Evolutionary conservation across 129 eudicot species (phyloP).

Genomic region (Deinandra increscens): DNA sequence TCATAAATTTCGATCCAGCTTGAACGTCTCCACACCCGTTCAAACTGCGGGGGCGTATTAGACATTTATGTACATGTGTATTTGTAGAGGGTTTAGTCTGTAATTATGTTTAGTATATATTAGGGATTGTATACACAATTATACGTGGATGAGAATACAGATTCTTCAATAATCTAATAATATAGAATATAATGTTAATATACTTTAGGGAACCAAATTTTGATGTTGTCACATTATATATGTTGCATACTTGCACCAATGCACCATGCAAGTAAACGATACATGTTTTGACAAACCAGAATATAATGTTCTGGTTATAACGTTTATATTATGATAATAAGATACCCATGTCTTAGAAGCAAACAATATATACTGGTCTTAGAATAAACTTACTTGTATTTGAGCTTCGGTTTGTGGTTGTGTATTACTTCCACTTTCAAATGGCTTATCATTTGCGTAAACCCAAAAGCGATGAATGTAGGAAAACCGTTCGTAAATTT

Average conservation of each 20-base stretch:
- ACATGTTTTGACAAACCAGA: not conserved
- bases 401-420: slow-evolving; percentile 55
- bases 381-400: slow-evolving; percentile 30
- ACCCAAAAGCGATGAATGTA: slow-evolving; percentile 58
- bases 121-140: too few species aligned
- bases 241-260: not conserved
- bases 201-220: not conserved
- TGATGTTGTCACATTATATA: not conserved
- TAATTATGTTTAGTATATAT: too few species aligned
- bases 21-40: too few species aligned
- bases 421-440: slow-evolving; percentile 37
- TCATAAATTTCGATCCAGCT: too few species aligned
- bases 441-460: slow-evolving; percentile 46
- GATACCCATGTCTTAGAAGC: not conserved
- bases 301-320: not conserved
- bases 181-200: too few species aligned
- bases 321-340: not conserved
- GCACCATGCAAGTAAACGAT: not conserved
- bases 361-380: not conserved
- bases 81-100: too few species aligned
- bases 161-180: too few species aligned
- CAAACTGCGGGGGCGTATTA: too few species aligned
- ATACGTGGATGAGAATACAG: too few species aligned
- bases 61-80: too few species aligned
- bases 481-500: too few species aligned